phyloP scores from a whole-genome alignment of 352 stramenopile genomes.

The Phytophthora sp. region DNA sequence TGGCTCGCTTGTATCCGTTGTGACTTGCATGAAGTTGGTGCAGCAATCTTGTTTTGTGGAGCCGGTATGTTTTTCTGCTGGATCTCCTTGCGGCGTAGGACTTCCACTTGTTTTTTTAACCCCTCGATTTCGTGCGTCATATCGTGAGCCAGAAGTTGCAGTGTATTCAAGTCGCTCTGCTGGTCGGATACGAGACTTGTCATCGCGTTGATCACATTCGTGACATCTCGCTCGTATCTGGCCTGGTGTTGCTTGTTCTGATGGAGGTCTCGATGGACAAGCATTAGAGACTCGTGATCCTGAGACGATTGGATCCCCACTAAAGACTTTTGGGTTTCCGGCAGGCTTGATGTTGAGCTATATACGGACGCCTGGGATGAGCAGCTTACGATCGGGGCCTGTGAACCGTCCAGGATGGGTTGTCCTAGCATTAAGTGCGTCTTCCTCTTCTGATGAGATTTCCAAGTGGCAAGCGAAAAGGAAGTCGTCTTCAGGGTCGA shows the following conservation, averaged over 20 bases:
- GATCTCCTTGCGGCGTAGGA: conserved; percentile 18
- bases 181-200: conserved; percentile 54
- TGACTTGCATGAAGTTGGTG: not conserved
- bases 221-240: conserved; percentile 39
- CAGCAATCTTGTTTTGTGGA: conserved; percentile 11
- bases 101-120: conserved; percentile 29
- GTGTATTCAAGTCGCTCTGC: conserved; percentile 34
- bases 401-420: conserved; percentile 14
- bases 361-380: conserved; percentile 32
- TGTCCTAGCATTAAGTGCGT: conserved; percentile 24
- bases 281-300: conserved; percentile 31
- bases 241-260: conserved; percentile 30
- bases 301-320: conserved; percentile 11
- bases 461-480: conserved; percentile 38
- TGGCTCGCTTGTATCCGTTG: not conserved
- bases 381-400: conserved; percentile 24
- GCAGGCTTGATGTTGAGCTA: conserved; percentile 5
- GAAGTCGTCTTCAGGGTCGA: conserved; percentile 43
- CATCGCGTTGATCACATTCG: conserved; percentile 52
- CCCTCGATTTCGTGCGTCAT: conserved; percentile 30
- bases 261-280: conserved; percentile 34
- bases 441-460: conserved; percentile 35
- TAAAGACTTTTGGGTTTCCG: not conserved
- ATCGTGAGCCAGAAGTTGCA: conserved; percentile 24
- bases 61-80: conserved; percentile 9